phyloP scores from a whole-genome alignment of 192 early-diverging fungal species.

The Helicostylum pulchrum region DNA sequence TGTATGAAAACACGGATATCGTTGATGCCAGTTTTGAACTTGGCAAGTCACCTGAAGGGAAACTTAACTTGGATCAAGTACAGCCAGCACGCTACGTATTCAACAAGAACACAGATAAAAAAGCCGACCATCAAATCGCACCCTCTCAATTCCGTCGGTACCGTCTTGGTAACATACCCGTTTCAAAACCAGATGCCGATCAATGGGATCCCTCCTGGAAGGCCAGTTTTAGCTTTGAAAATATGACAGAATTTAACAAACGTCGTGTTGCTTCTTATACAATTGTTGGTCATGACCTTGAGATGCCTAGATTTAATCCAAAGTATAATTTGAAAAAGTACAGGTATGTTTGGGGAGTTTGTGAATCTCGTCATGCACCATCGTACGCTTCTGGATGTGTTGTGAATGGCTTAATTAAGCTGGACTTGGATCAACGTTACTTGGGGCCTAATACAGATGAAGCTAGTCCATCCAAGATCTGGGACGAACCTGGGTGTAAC shows the following conservation, averaged over 20 bases:
- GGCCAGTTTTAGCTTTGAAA: not conserved
- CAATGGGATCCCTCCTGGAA: not conserved
- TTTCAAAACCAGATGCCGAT: not conserved
- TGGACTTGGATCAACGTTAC: constrained; percentile 29
- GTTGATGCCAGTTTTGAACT: constrained; percentile 36
- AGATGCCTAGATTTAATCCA: constrained; percentile 38
- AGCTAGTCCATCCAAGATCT: constrained; percentile 11
- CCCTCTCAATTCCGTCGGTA: constrained; percentile 33
- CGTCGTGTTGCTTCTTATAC: constrained; percentile 30
- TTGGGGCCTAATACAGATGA: constrained; percentile 13
- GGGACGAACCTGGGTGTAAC: constrained; percentile 36
- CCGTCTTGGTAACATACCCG: constrained; percentile 31
- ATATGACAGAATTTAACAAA: constrained; percentile 8
- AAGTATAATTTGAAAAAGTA: constrained; percentile 24
- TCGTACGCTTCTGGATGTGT: constrained; percentile 34
- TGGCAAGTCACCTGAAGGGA: constrained; percentile 20
- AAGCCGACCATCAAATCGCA: constrained; percentile 19
- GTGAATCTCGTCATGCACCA: constrained; percentile 27
- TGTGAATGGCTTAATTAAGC: constrained; percentile 35
- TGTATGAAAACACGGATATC: constrained; percentile 39
- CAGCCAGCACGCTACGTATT: constrained; percentile 19
- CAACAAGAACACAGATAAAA: constrained; percentile 19
- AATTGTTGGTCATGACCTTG: constrained; percentile 32
- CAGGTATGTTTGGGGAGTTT: constrained; percentile 36
- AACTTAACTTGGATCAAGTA: constrained; percentile 17